These are phyloP conservation scores for Hyaloscypha variabilis DNA, from an alignment of 495 filamentous ascomycete genomes.

Conservation along the genomic window DNA sequence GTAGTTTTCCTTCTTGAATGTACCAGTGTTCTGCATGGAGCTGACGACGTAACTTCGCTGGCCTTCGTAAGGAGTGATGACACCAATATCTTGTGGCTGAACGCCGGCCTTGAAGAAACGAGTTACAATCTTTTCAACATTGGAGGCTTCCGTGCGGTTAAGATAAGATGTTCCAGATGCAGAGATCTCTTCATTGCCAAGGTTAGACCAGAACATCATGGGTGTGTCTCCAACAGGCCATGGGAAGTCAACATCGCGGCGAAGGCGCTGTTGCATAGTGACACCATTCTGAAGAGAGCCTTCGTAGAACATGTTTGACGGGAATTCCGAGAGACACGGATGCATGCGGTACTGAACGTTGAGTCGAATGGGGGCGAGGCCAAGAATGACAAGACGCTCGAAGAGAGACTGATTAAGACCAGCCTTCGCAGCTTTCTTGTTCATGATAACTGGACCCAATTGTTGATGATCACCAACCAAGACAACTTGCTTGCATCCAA, in stretches of 20 bases:
- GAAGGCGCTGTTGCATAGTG: slow-evolving; percentile 82
- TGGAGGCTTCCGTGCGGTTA: slow-evolving; percentile 94
- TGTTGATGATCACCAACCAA: slow-evolving; percentile 98
- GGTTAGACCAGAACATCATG: slow-evolving; percentile 99
- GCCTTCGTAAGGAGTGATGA: slow-evolving; percentile 98
- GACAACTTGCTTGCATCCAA: slow-evolving; percentile 98
- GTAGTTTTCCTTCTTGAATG: slow-evolving; percentile 97
- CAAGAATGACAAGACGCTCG: slow-evolving; percentile 91
- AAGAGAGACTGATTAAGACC: slow-evolving; percentile 97
- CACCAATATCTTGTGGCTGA: slow-evolving; percentile 86
- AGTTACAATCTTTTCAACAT: slow-evolving; percentile 97
- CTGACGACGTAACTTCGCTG: slow-evolving; percentile 98
- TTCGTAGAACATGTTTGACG: slow-evolving; percentile 99
- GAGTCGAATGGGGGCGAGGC: slow-evolving; percentile 88
- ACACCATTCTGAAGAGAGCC: slow-evolving; percentile 97
- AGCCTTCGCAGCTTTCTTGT: slow-evolving; percentile 98
- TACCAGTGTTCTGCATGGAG: slow-evolving; percentile 97
- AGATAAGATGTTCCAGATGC: slow-evolving; percentile 97
- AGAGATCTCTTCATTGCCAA: slow-evolving; percentile 97
- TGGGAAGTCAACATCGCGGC: slow-evolving; percentile 95
- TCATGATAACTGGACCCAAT: slow-evolving; percentile 99
- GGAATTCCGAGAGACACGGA: slow-evolving; percentile 95
- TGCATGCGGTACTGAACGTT: slow-evolving; percentile 99
- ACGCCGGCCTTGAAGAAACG: slow-evolving; percentile 99
- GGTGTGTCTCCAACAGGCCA: slow-evolving; percentile 94